Conservation (phyloP, 2,329 filamentous ascomycete genomes). For the Escovopsis sp. region DNA sequence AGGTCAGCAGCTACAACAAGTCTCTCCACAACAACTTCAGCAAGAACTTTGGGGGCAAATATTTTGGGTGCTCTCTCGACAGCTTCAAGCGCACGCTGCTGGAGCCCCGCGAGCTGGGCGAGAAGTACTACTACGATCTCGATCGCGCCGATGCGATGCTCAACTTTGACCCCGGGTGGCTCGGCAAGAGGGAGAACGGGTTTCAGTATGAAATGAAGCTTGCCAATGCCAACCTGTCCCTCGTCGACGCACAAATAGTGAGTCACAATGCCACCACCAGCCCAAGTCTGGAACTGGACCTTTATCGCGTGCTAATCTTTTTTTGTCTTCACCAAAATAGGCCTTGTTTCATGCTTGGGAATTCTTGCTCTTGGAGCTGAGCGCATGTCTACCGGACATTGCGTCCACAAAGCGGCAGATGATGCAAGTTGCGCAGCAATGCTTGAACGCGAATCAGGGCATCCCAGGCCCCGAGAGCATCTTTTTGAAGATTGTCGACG, state of each 20-base stretch:
- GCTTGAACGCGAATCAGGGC: conserved; percentile 62
- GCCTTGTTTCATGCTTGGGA: conserved; percentile 82
- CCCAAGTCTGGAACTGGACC: too few relatives aligned
- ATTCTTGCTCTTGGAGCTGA: conserved; percentile 70
- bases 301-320: too few relatives aligned
- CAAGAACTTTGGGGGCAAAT: conserved; percentile 69
- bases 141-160: conserved; percentile 63
- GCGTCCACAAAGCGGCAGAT: conserved; percentile 51
- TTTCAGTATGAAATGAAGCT: conserved; percentile 71
- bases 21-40: conserved; percentile 77
- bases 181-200: conserved; percentile 50
- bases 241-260: conserved; percentile 84
- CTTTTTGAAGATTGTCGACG: conserved; percentile 64
- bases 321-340: conserved; percentile 24
- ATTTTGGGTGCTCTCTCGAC: conserved; percentile 55
- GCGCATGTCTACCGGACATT: conserved; percentile 42
- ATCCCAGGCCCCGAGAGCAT: conserved; percentile 61
- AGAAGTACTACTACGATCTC: conserved; percentile 73
- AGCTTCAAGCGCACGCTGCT: conserved; percentile 68
- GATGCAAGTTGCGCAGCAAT: conserved; percentile 60
- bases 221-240: conserved; percentile 79
- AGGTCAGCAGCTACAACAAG: conserved; percentile 69
- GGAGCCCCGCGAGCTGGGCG: conserved; percentile 50
- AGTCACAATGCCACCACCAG: conserved; percentile 14
- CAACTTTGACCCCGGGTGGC: conserved; percentile 64